Evolutionary conservation across 305 asterid genomes (phyloP).

Genomic region (Andrographis paniculata): DNA sequence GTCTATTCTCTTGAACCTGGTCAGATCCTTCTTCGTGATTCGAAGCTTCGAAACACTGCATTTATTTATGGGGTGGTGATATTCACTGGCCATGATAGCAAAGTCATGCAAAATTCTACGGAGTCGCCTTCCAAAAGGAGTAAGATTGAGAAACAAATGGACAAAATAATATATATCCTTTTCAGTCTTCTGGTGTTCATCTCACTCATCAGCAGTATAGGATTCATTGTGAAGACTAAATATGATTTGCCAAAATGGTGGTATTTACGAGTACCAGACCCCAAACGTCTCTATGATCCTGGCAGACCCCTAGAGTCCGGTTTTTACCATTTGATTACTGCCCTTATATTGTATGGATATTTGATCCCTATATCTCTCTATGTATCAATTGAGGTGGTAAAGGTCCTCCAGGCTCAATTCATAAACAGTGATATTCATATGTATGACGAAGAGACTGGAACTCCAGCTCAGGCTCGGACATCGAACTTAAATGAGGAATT

Average conservation of each 20-base stretch:
- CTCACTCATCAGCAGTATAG: conserved; percentile 40
- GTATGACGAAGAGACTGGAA: conserved; percentile 54
- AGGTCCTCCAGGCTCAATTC: conserved; percentile 57
- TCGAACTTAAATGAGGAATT: too few species aligned
- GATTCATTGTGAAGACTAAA: conserved; percentile 41
- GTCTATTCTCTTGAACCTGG: conserved; percentile 47
- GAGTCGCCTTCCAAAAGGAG: conserved; percentile 60
- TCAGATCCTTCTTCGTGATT: conserved; percentile 55
- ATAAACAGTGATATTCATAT: conserved; percentile 50
- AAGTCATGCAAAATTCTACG: conserved; percentile 57
- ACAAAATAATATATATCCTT: conserved; percentile 51
- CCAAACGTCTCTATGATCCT: conserved; percentile 31
- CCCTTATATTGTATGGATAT: conserved; percentile 58
- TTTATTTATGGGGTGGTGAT: conserved; percentile 50
- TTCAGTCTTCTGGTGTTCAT: conserved; percentile 40
- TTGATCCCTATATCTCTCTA: conserved; percentile 65
- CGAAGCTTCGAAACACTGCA: conserved; percentile 54
- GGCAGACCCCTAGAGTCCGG: conserved; percentile 32
- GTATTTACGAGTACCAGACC: conserved; percentile 50
- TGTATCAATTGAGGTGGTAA: conserved; percentile 64
- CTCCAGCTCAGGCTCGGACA: conserved; percentile 61
- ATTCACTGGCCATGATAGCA: conserved; percentile 60
- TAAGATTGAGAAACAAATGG: conserved; percentile 53
- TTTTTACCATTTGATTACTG: conserved; percentile 46
- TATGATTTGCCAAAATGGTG: conserved; percentile 42